Evolutionary conservation across 2,329 filamentous ascomycete species (phyloP), one percentile per base, ranked within the genome.

Genomic region (Cercospora sp.): DNA sequence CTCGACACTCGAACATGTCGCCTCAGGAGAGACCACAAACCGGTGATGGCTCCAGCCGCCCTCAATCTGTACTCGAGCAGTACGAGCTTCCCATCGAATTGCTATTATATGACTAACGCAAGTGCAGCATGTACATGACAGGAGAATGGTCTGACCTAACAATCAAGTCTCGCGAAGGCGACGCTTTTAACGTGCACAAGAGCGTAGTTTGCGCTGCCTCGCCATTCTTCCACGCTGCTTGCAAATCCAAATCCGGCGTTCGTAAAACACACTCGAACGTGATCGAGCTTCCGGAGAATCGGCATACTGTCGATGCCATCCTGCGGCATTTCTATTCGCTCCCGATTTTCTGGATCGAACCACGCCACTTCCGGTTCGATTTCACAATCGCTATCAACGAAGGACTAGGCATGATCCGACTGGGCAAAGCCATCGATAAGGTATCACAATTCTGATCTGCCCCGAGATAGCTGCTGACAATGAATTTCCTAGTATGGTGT

Each of bases 81-180:
- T 34, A 59, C 26, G 24, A 59, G 18, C 24, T n/a, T 30, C 18
- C 2, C 3, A 26, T 18, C 26, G 16, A 5, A 10, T 6, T 59
- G 26, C 3, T n/a, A 5, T 10, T 10, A 3, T 3, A 28, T 59
- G 8, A 12, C 55, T 30, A 28, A 59, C n/a, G 13, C 10, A 30
- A 18, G 26, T 2, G 26, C 51, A 65, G 62, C 28, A 24, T 65
- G 7, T 65, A 37, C 30, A 8, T 59, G 0, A 30, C 18, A 1
- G 32, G 51, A 30, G 62, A 65, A 28, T 65, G 18, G 12, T 65
- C 62, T 2, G 62, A 65, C 26, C 30, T 65, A 8, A 43, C 18
- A 2, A 18, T 65, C 8, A 28, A 40, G 28, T 18, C 62, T 32
- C 28, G 3, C 5, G 32, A 37, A n/a, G 21, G 51, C n/a, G 24